phyloP scores from a whole-genome alignment of 805 yeast genomes.

The Cyberlindnera saturnus region DNA sequence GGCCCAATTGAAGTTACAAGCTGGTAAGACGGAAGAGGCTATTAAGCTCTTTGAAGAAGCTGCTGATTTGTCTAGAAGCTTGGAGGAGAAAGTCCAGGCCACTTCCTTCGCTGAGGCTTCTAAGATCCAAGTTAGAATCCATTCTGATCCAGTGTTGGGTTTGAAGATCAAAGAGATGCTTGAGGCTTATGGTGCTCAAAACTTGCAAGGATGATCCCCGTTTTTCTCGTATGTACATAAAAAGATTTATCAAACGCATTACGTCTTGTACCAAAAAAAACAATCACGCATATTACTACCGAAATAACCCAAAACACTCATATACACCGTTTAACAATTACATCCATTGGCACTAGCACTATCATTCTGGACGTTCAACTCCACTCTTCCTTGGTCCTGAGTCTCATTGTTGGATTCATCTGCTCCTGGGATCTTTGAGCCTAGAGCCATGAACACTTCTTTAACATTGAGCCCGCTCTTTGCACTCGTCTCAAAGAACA shows the following conservation, averaged over 20 bases:
- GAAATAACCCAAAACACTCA: no score
- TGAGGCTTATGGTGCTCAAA: constrained; percentile 28
- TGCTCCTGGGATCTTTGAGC: constrained; percentile 65
- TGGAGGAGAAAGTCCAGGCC: constrained; percentile 85
- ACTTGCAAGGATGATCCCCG: no score
- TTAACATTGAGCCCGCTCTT: constrained; percentile 85
- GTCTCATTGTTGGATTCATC: constrained; percentile 21
- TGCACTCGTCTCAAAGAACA: constrained; percentile 93
- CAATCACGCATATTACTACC: no score
- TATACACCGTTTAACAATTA: constrained; percentile 21
- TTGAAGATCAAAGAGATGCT: constrained; percentile 58
- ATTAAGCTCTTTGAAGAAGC: constrained; percentile 76
- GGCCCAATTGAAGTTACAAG: constrained; percentile 86
- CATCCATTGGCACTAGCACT: constrained; percentile 26
- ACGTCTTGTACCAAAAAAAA: no score
- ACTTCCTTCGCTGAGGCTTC: constrained; percentile 90
- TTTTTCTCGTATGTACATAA: no score
- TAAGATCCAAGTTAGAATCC: constrained; percentile 77
- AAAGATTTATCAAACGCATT: no score
- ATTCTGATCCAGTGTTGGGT: constrained; percentile 59
- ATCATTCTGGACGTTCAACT: constrained; percentile 27
- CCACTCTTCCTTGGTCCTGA: constrained; percentile 21
- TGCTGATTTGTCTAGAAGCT: constrained; percentile 73
- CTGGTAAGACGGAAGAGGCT: constrained; percentile 78
- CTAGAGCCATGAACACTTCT: constrained; percentile 87